Base-by-base conservation (phyloP, 208 protist genomes). In the Crithidia thermophila region DNA sequence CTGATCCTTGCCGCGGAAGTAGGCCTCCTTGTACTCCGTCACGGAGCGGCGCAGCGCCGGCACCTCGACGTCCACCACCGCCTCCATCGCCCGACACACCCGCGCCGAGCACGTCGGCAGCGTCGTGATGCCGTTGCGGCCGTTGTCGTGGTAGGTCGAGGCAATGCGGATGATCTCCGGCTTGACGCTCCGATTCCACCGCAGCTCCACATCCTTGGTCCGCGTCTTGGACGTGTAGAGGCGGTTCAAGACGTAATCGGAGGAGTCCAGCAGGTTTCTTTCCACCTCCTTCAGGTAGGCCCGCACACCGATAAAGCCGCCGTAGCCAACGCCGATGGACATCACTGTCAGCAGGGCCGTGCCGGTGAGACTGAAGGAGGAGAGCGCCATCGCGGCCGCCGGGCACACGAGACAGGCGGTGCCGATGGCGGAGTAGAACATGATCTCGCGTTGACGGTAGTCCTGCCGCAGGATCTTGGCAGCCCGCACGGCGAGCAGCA, bases 101-200 rank as follows among this genome's bases (percentile, higher is more conserved):
- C 81, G 68, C 11, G 43, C n/a, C n/a, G 69, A 76, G 45, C 80
- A 76, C 3, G 68, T 78, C 18, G 87, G 84, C 11, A 93, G 53
- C 14, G 62, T 61, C 9, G 49, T 23, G 34, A 88, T 75, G 23
- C 70, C 72, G 18, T 52, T 55, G 16, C 45, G 25, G n/a, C 72
- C 78, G 31, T 63, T 74, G 20, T 49, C 52, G 4, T 50, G 40
- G 21, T 59, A 67, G 0, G 66, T 53, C 4, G 58, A 13, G 11
- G 69, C 57, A 1, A 86, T 52, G 13, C 72, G 67, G 1, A 80
- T 57, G 13, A 93, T 66, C 50, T 85, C 81, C 21, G 81, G 84
- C 64, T 72, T 82, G 49, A 93, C 87, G 21, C 45, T 47, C 49
- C 81, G 79, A 25, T 66, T 58, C 87, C 87, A 93, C 30, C 87